These are phyloP conservation scores for Coprinopsis marcescibilis DNA, from an alignment of 768 basidiomycete species.

Conservation along the genomic window DNA sequence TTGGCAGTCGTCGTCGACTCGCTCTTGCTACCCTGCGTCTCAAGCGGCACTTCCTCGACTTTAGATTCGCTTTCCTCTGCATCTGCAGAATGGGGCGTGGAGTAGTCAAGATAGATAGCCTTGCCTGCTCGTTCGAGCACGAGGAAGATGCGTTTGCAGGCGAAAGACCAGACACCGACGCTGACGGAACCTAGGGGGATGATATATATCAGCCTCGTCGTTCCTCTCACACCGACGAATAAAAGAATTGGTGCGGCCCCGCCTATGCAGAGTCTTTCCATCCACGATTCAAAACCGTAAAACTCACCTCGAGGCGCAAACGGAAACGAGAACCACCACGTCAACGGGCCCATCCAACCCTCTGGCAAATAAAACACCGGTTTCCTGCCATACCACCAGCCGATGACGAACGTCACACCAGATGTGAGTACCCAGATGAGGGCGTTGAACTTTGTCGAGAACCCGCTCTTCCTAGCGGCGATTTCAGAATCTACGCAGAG, in stretches of 20 bases:
- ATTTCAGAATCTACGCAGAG: constrained; percentile 57
- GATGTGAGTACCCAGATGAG: constrained; percentile 82
- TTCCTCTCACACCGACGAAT: too few species aligned
- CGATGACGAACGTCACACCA: constrained; percentile 75
- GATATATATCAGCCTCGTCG: neutral
- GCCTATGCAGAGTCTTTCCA: too few species aligned
- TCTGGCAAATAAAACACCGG: constrained; percentile 91
- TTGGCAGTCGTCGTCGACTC: too few species aligned
- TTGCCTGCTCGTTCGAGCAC: constrained; percentile 70
- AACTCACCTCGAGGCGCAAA: constrained; percentile 84
- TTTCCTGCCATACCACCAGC: constrained; percentile 88
- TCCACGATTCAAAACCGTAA: too few species aligned
- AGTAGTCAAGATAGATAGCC: constrained; percentile 50
- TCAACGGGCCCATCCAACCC: constrained; percentile 85
- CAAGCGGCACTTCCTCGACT: too few species aligned
- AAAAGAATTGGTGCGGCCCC: too few species aligned
- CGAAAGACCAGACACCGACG: constrained; percentile 93
- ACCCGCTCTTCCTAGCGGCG: constrained; percentile 50
- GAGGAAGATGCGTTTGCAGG: constrained; percentile 79
- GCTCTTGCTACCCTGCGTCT: too few species aligned
- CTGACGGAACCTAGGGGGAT: constrained; percentile 75
- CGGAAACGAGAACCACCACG: constrained; percentile 86
- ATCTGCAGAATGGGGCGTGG: neutral
- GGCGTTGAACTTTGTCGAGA: constrained; percentile 66
- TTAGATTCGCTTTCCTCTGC: too few species aligned